Evolutionary conservation across 169 alveolate species (phyloP), one percentile per base, ranked within the genome.

Genomic region (Plasmodium sp.): DNA sequence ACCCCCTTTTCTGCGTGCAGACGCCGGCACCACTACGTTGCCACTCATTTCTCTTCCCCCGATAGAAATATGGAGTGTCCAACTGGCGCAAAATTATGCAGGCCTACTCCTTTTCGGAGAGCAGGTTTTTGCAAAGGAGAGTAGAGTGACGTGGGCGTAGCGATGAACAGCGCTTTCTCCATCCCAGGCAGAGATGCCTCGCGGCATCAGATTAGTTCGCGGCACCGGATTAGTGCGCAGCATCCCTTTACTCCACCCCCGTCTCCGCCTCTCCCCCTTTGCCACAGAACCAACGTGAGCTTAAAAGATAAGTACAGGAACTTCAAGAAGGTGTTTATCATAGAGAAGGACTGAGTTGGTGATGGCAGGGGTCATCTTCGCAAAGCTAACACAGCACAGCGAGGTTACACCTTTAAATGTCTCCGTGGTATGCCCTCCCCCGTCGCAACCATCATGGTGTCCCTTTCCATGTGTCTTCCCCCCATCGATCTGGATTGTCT

Each of bases 41-140:
- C 36, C 14, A 39, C 34, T 80, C 22, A 6, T 31, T 16, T 80
- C 58, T 7, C 81, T n/a, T 12, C 16, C 62, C 62, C 22, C 22
- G 62, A 51, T 51, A 77, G 86, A 67, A 27, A 1, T 86, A 75
- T 34, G 86, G 93, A 33, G 31, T 86, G 51, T 85, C 85, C 14
- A 85, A 75, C 62, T 51, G 93, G 93, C 62, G 86, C 31, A 18
- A 75, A 85, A 85, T 85, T 54, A 16, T 75, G 31, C 72, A 85
- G 12, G 58, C 93, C 22, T 85, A 85, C 22, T 39, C 51, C 4
- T 85, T 85, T 43, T 84, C 85, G 9, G 22, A 77, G 67, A 36
- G 80, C 80, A 85, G 85, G 86, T 85, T 85, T 9, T 45, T 33
- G 41, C 14, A 73, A 45, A 31, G 5, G 79, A 45, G 79, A 43